Percentiles rank a stretch among this genome's conserved stretches.
Conservation (phyloP, 176 grass and related monocot species). For the Thinopyrum elongatum region DNA sequence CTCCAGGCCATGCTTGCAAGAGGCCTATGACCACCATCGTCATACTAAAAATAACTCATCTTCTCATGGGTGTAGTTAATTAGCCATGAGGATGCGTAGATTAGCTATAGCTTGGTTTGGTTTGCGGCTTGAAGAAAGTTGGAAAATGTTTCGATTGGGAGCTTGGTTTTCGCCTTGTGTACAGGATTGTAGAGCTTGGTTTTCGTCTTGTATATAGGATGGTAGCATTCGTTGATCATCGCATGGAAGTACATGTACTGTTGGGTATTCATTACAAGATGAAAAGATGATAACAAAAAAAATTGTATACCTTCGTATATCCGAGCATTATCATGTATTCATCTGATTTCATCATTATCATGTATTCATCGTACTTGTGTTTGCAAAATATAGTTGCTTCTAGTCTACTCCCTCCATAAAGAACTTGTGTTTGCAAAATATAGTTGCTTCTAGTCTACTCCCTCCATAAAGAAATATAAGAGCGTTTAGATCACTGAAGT, state of each 20-base stretch:
- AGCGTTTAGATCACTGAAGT: no score
- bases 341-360: background rate
- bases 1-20: constrained; percentile 56
- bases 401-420: no score
- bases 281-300: background rate
- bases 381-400: background rate
- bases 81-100: background rate
- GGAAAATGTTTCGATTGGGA: background rate
- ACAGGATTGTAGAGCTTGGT: no score
- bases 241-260: constrained; percentile 3
- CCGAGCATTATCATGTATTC: no score
- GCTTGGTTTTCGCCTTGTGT: background rate
- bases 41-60: background rate
- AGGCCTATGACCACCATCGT: constrained; percentile 31
- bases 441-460: background rate
- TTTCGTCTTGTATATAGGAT: background rate
- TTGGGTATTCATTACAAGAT: background rate
- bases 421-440: background rate
- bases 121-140: background rate
- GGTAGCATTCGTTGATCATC: constrained; percentile 21
- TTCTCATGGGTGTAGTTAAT: background rate
- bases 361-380: background rate
- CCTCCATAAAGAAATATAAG: no score
- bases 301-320: background rate
- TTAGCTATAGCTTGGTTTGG: constrained; percentile 15